Evolutionary conservation across 2,329 filamentous ascomycete species (phyloP).

Genomic region (Cladosporium sp.): DNA sequence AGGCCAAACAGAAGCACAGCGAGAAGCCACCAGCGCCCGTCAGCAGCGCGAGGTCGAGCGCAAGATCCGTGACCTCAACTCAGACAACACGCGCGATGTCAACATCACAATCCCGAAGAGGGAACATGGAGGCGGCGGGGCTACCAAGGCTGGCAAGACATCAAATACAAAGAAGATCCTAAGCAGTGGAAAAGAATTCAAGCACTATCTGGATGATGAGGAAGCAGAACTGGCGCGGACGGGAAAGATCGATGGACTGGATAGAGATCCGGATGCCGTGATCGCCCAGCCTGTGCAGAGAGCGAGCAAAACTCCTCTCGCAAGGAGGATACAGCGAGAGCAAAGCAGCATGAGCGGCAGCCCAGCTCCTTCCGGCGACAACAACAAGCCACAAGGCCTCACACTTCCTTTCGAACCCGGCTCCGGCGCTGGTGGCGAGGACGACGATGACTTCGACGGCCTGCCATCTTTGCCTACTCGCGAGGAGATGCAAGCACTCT

Average conservation of each 20-base stretch:
- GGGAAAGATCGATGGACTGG: constrained; percentile 26
- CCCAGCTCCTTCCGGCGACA: constrained; percentile 20
- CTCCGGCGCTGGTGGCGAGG: constrained; percentile 18
- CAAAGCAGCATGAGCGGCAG: constrained; percentile 25
- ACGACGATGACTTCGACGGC: constrained; percentile 40
- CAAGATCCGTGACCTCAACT: constrained; percentile 76
- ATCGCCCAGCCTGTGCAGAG: constrained; percentile 19
- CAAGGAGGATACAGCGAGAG: constrained; percentile 27
- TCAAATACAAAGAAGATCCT: constrained; percentile 71
- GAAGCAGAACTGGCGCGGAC: constrained; percentile 53
- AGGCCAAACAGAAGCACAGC: constrained; percentile 31
- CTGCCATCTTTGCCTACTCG: constrained; percentile 24
- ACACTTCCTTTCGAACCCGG: constrained; percentile 13
- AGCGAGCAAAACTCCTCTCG: constrained; percentile 34
- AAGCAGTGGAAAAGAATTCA: constrained; percentile 76
- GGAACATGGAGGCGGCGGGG: constrained; percentile 38
- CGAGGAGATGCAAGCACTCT: constrained; percentile 58
- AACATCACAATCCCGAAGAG: constrained; percentile 64
- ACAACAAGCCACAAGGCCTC: constrained; percentile 7
- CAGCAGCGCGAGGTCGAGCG: constrained; percentile 78
- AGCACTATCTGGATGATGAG: constrained; percentile 77
- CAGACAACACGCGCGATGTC: constrained; percentile 56
- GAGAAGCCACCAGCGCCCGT: constrained; percentile 68
- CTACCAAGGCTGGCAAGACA: constrained; percentile 54
- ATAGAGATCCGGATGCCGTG: constrained; percentile 19